A percentile compares a stretch with the other conserved stretches of the same genome.
Conservation (phyloP, 2,329 filamentous ascomycete genomes). For the Penicillium griseofulvum region DNA sequence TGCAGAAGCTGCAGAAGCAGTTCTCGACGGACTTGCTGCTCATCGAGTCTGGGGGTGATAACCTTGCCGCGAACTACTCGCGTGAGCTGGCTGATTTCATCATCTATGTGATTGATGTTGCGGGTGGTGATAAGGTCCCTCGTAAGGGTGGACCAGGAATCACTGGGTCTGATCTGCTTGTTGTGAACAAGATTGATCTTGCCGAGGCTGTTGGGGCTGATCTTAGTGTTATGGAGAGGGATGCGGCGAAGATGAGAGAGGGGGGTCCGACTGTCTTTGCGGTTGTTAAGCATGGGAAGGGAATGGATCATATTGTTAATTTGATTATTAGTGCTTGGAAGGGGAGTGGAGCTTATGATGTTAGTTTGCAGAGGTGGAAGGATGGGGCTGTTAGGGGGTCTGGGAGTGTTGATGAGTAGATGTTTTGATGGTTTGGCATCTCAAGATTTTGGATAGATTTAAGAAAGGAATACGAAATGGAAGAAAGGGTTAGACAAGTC, state of each 20-base stretch:
- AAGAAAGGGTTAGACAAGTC: neutral
- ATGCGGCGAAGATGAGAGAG: slow-evolving; percentile 91
- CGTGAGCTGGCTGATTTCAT: slow-evolving; percentile 96
- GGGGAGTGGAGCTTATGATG: slow-evolving; percentile 69
- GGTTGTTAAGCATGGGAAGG: slow-evolving; percentile 90
- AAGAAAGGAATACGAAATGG: neutral
- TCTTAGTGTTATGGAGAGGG: slow-evolving; percentile 87
- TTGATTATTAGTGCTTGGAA: slow-evolving; percentile 91
- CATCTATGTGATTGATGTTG: slow-evolving; percentile 97
- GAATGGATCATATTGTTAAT: slow-evolving; percentile 80
- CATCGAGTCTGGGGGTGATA: slow-evolving; percentile 95
- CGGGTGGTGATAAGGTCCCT: slow-evolving; percentile 93
- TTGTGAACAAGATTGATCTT: slow-evolving; percentile 97
- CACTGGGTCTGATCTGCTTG: slow-evolving; percentile 87
- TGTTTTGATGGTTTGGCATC: neutral
- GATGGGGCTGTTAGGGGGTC: slow-evolving; percentile 39
- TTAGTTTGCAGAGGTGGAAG: slow-evolving; percentile 46
- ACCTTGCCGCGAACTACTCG: slow-evolving; percentile 94
- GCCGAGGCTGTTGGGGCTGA: slow-evolving; percentile 89
- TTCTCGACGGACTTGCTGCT: slow-evolving; percentile 82
- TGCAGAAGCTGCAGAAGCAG: slow-evolving; percentile 80
- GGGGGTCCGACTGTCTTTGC: slow-evolving; percentile 94
- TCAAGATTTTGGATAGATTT: neutral
- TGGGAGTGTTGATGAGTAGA: slow-evolving; percentile 33
- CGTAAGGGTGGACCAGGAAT: slow-evolving; percentile 95